Base-by-base conservation (phyloP, 1,139 yeast species). In the Schizosaccharomyces versatilis region DNA sequence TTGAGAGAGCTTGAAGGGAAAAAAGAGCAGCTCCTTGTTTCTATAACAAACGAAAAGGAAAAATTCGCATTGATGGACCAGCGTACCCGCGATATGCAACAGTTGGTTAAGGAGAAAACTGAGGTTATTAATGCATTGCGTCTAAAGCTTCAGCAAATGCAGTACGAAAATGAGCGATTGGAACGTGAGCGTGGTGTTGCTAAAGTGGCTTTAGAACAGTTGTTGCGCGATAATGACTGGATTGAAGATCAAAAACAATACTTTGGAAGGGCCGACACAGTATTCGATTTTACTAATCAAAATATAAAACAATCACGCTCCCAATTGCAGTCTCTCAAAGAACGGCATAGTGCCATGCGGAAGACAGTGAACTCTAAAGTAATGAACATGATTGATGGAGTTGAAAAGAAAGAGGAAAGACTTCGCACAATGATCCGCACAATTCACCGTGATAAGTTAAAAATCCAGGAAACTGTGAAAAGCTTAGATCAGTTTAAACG, bases 371-470 rank as follows among this genome's bases (percentile, higher is more conserved):
- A 88, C 63, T 76, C 84, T 10, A 83, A 86, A 63, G 90, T 90
- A 59, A 84, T 88, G 88, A 80, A 81, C 62, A 84, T 86, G 85
- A 85, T 93, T 61, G 97, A 88, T 63, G 84, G 81, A 60, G 94
- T 86, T 19, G 96, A 88, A 65, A 84, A 82, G 72, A 85, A 86
- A 64, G 97, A 88, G 65, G 68, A 73, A 1, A 74, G 90, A 7
- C 73, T 93, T 62, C 80, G 78, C 61, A 76, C 77, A 7, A 86
- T 85, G 88, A 81, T 93, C 57, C 76, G 74, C 56, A 86, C 95
- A 3, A 86, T 93, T 62, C 94, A 84, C 63, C 84, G 80, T 66
- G 98, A 93, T 67, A 86, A 88, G 67, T 70, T 78, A 17, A 90
- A 90, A 70, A 90, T 93, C 62, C 90, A 83, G 61, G 86, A 84